Evolutionary conservation across 2,329 filamentous ascomycete species (phyloP).

Genomic region (Neonectria ditissima): DNA sequence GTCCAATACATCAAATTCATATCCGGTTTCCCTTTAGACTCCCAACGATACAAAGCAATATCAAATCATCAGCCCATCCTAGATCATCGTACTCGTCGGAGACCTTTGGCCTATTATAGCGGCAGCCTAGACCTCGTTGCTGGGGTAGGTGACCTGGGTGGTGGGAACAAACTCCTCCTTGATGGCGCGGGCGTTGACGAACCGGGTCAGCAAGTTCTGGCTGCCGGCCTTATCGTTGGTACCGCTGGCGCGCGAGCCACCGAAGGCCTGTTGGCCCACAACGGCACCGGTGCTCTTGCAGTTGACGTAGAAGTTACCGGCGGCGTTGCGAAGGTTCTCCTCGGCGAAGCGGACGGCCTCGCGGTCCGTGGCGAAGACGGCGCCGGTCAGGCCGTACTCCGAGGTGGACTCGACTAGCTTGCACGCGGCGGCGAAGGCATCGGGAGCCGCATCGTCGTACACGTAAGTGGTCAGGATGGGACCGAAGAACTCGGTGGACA

Average conservation of each 20-base stretch:
- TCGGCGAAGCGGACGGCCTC: conserved; percentile 75
- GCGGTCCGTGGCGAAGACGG: conserved; percentile 79
- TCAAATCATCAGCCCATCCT: conserved; percentile 9
- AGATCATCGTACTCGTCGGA: neutral
- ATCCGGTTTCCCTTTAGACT: conserved; percentile 27
- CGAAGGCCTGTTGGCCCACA: conserved; percentile 79
- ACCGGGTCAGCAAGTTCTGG: conserved; percentile 71
- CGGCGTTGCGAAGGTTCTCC: conserved; percentile 76
- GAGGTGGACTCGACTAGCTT: conserved; percentile 76
- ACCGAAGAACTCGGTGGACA: conserved; percentile 85
- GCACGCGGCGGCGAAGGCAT: conserved; percentile 70
- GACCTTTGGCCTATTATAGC: neutral
- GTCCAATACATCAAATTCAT: conserved; percentile 21
- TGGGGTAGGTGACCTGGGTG: conserved; percentile 74
- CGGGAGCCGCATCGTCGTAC: conserved; percentile 75
- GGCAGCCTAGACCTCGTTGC: conserved; percentile 69
- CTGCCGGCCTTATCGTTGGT: conserved; percentile 82
- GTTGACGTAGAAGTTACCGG: conserved; percentile 89
- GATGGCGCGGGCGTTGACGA: conserved; percentile 74
- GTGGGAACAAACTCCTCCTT: conserved; percentile 81
- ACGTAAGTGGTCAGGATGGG: conserved; percentile 80
- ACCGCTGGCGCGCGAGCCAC: conserved; percentile 74
- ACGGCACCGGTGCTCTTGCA: conserved; percentile 83
- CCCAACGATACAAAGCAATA: conserved; percentile 15
- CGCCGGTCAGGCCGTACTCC: conserved; percentile 82